Evolutionary conservation across 2,329 filamentous ascomycete genomes (phyloP).

Genomic region (Cryphonectria japonica): DNA sequence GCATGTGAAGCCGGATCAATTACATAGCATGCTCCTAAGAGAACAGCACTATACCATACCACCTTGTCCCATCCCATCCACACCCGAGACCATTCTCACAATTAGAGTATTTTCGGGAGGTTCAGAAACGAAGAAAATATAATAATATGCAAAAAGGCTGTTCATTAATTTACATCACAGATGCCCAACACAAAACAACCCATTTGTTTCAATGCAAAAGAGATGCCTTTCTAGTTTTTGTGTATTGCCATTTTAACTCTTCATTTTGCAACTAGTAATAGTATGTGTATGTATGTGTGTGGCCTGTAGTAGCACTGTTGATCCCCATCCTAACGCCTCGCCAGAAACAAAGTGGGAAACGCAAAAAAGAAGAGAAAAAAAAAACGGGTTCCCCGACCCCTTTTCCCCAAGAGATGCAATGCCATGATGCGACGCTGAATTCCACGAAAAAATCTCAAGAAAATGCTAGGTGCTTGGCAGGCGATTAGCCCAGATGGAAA

Average conservation of each 20-base stretch:
- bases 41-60: no score
- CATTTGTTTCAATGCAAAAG: not conserved
- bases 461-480: not conserved
- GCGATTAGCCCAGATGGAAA: not conserved
- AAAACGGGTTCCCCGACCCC: no score
- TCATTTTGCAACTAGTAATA: constrained; percentile 5
- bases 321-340: constrained; percentile 11
- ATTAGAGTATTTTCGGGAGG: no score
- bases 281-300: not conserved
- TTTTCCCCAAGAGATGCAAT: constrained; percentile 5
- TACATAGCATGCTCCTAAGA: no score
- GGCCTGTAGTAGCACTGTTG: not conserved
- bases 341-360: constrained; percentile 6
- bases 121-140: no score
- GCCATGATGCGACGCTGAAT: constrained; percentile 17
- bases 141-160: no score
- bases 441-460: not conserved
- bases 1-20: no score
- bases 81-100: no score
- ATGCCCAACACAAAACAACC: not conserved
- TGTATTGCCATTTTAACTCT: constrained; percentile 5
- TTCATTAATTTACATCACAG: not conserved
- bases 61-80: no score
- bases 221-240: not conserved
- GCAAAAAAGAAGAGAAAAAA: not conserved